Evolutionary conservation across 805 yeast genomes (phyloP).

Genomic region (Saccharomycopsis oosterbeekiorum): DNA sequence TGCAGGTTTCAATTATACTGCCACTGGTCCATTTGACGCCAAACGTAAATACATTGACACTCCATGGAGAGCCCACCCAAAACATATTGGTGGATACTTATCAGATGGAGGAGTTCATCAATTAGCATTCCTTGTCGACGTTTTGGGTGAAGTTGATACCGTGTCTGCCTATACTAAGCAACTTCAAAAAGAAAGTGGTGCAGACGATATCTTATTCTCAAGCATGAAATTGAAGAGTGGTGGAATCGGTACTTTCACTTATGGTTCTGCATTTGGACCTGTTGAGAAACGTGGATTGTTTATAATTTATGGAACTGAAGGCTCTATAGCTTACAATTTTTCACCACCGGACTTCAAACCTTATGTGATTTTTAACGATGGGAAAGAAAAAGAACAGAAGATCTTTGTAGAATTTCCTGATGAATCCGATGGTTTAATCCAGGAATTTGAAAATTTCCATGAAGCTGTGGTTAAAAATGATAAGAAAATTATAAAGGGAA

Average conservation of each 20-base stretch:
- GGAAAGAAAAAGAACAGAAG: slow-evolving; percentile 21
- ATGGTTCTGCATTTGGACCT: slow-evolving; percentile 82
- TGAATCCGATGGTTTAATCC: slow-evolving; percentile 44
- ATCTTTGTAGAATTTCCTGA: slow-evolving; percentile 24
- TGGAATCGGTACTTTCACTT: slow-evolving; percentile 74
- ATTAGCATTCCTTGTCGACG: slow-evolving; percentile 73
- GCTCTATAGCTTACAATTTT: slow-evolving; percentile 62
- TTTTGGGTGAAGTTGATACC: slow-evolving; percentile 62
- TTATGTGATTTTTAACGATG: slow-evolving; percentile 26
- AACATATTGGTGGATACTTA: slow-evolving; percentile 86
- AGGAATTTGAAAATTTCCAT: slow-evolving; percentile 45
- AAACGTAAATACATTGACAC: slow-evolving; percentile 57
- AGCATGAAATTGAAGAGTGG: slow-evolving; percentile 52
- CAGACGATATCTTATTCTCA: slow-evolving; percentile 72
- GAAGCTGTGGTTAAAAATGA: slow-evolving; percentile 56
- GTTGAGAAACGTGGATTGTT: slow-evolving; percentile 58
- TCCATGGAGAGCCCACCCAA: slow-evolving; percentile 81
- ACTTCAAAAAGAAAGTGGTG: slow-evolving; percentile 66
- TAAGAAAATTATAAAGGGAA: slow-evolving; percentile 42
- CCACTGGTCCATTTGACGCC: slow-evolving; percentile 64
- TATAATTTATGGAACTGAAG: slow-evolving; percentile 69
- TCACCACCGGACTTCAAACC: slow-evolving; percentile 39
- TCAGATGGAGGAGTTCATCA: slow-evolving; percentile 98
- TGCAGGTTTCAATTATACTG: slow-evolving; percentile 57
- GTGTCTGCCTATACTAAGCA: slow-evolving; percentile 74